Evolutionary conservation across 345 rosid species (phyloP).

Genomic region (Brassica juncea): DNA sequence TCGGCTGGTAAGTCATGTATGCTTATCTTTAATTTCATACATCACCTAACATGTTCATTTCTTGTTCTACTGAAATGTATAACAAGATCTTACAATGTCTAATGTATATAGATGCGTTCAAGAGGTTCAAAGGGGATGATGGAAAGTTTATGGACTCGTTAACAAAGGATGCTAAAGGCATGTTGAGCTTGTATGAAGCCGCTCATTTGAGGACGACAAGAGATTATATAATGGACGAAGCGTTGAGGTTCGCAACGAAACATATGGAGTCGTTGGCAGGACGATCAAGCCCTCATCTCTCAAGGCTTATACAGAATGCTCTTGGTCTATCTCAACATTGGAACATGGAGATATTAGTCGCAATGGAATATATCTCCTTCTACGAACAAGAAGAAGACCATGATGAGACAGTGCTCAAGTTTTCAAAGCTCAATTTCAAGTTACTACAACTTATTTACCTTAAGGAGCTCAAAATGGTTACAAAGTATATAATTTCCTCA

Average conservation of each 20-base stretch:
- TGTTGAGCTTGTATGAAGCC: constrained; percentile 49
- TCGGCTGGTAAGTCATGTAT: not conserved
- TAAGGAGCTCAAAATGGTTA: constrained; percentile 22
- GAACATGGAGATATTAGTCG: constrained; percentile 15
- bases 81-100: not conserved
- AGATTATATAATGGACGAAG: constrained; percentile 46
- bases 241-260: constrained; percentile 28
- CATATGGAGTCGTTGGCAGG: constrained; percentile 16
- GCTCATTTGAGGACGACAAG: constrained; percentile 28
- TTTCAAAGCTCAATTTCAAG: constrained; percentile 30
- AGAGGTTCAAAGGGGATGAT: constrained; percentile 32
- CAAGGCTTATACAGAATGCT: not conserved
- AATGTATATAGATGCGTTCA: constrained; percentile 39
- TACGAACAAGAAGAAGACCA: constrained; percentile 26
- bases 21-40: not conserved
- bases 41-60: not conserved
- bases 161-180: constrained; percentile 34
- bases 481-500: constrained; percentile 16
- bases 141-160: constrained; percentile 32
- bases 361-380: not conserved
- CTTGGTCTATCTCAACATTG: constrained; percentile 13
- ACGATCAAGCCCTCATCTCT: constrained; percentile 1
- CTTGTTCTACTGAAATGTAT: not conserved
- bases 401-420: constrained; percentile 20
- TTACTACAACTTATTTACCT: constrained; percentile 9